These are phyloP conservation scores for Cnidoscolus chayamansa DNA, from an alignment of 441 rosid species.

Conservation along the genomic window DNA sequence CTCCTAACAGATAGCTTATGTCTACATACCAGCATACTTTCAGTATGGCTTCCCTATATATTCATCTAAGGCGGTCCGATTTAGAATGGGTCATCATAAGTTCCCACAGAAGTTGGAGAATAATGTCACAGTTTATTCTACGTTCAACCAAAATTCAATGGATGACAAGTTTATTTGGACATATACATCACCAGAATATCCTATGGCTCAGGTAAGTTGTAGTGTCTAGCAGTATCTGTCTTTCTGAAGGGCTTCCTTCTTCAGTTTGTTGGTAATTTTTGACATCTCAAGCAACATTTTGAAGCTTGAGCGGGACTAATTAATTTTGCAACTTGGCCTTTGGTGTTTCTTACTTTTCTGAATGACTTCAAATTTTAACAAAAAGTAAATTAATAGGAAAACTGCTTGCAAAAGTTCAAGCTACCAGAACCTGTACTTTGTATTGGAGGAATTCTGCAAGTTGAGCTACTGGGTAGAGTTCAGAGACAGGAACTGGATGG, in stretches of 20 bases:
- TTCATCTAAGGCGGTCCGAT: conserved; percentile 62
- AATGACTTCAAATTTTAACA: conserved; percentile 9
- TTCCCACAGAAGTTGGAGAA: conserved; percentile 18
- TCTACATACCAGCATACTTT: conserved; percentile 55
- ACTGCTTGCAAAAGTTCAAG: conserved; percentile 60
- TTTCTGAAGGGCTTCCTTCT: background rate
- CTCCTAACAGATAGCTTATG: conserved; percentile 16
- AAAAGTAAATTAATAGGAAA: conserved; percentile 48
- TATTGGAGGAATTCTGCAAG: conserved; percentile 67
- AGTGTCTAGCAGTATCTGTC: background rate
- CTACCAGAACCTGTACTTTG: conserved; percentile 79
- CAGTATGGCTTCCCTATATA: conserved; percentile 66
- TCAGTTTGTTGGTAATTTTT: background rate
- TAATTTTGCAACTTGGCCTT: background rate
- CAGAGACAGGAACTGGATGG: conserved; percentile 80
- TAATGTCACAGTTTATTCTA: conserved; percentile 24
- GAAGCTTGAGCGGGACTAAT: background rate
- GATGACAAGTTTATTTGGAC: conserved; percentile 55
- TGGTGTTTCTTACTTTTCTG: background rate
- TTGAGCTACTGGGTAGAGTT: conserved; percentile 82
- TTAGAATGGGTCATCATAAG: conserved; percentile 55
- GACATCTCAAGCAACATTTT: background rate
- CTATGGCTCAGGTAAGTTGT: conserved; percentile 68
- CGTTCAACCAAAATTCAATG: conserved; percentile 18
- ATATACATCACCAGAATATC: conserved; percentile 71